Conservation (phyloP, 2,329 filamentous ascomycete genomes). For the Byssochlamys sp. region DNA sequence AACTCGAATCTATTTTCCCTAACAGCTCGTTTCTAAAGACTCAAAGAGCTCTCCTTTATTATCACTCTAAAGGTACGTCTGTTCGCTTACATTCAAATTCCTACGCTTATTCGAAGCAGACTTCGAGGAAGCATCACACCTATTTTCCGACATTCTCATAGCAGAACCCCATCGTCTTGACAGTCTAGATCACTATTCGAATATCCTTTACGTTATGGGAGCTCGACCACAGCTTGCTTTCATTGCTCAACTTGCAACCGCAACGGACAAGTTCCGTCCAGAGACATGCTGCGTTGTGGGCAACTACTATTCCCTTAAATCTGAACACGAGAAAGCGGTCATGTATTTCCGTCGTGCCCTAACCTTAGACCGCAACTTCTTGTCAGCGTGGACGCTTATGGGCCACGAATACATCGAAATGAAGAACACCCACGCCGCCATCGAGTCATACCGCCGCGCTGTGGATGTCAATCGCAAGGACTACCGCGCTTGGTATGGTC, state of each 20-base stretch:
- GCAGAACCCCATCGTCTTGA: slow-evolving; percentile 66
- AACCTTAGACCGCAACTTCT: slow-evolving; percentile 77
- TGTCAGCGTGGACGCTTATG: slow-evolving; percentile 97
- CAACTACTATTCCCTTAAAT: slow-evolving; percentile 92
- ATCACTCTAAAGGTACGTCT: slow-evolving; percentile 62
- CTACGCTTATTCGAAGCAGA: slow-evolving; percentile 31
- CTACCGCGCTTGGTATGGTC: slow-evolving; percentile 94
- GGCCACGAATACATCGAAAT: slow-evolving; percentile 97
- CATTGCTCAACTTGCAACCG: slow-evolving; percentile 78
- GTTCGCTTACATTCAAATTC: not conserved
- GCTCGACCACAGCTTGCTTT: slow-evolving; percentile 82
- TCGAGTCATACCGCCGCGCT: slow-evolving; percentile 88
- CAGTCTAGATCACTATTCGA: slow-evolving; percentile 88
- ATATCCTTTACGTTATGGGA: slow-evolving; percentile 90
- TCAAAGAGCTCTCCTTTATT: slow-evolving; percentile 75
- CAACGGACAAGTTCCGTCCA: slow-evolving; percentile 88
- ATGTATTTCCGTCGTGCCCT: slow-evolving; percentile 93
- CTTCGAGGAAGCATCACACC: slow-evolving; percentile 53
- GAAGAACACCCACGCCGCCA: slow-evolving; percentile 95
- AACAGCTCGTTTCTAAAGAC: slow-evolving; percentile 81
- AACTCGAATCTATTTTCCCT: slow-evolving; percentile 77
- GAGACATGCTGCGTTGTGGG: slow-evolving; percentile 95
- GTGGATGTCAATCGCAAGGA: slow-evolving; percentile 94
- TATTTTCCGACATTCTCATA: slow-evolving; percentile 59
- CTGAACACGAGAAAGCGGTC: slow-evolving; percentile 92